Conservation (phyloP, 2,329 filamentous ascomycete species). For the Monilinia polystroma region DNA sequence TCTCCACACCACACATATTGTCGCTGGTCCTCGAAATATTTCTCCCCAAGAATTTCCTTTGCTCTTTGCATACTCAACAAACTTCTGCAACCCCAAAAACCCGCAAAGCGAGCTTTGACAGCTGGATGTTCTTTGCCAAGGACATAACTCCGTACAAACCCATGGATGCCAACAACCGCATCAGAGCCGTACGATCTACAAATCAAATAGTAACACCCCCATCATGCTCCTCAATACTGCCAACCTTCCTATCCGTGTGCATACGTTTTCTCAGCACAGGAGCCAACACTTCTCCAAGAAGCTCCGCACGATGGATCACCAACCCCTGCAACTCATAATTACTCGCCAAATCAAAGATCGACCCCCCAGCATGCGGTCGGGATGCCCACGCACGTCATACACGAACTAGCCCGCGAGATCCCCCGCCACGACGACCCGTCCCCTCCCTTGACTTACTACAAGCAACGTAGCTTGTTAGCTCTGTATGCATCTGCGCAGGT, state of each 20-base stretch:
- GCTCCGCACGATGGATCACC: not conserved
- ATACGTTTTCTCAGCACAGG: not conserved
- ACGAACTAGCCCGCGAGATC: not conserved
- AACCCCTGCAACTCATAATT: not conserved
- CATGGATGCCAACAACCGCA: not conserved
- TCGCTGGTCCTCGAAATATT: not conserved
- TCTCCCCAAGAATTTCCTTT: not conserved
- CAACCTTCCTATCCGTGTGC: not conserved
- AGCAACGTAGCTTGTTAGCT: too few species aligned
- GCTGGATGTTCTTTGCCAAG: not conserved
- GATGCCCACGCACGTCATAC: not conserved
- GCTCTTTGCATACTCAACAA: not conserved
- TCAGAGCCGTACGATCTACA: not conserved
- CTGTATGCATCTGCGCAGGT: too few species aligned
- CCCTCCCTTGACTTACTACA: too few species aligned
- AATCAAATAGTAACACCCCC: too few species aligned
- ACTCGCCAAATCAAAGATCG: not conserved
- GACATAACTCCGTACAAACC: not conserved
- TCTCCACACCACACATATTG: not conserved
- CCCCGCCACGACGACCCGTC: not conserved
- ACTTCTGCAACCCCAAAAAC: not conserved
- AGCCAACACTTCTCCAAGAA: not conserved
- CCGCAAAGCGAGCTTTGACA: not conserved
- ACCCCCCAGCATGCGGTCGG: not conserved
- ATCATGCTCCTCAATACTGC: not conserved